Conservation (phyloP, 345 rosid genomes). For the Hypericum androsaemum region DNA sequence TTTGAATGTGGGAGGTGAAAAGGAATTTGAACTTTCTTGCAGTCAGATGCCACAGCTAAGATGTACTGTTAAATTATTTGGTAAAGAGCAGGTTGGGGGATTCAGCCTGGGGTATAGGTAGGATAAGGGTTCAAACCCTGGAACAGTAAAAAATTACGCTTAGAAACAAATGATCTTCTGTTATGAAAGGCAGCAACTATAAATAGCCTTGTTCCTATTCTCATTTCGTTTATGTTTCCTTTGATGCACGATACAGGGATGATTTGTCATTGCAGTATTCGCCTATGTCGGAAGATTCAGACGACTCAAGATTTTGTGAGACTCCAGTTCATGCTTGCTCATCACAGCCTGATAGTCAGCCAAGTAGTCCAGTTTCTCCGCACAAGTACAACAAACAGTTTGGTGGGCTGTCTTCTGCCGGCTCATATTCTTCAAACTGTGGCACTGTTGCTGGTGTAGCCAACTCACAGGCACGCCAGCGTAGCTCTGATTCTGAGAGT, state of each 20-base stretch:
- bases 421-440: constrained; percentile 29
- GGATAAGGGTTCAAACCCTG: too few species aligned
- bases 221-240: background rate
- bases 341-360: constrained; percentile 63
- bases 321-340: constrained; percentile 37
- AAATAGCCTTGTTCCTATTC: too few species aligned
- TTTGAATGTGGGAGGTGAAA: too few species aligned
- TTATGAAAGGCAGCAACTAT: too few species aligned
- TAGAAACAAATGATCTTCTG: too few species aligned
- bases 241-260: constrained; percentile 41
- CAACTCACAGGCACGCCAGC: constrained; percentile 49
- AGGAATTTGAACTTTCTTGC: too few species aligned
- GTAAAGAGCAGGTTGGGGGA: too few species aligned
- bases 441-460: constrained; percentile 16
- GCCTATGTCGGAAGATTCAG: constrained; percentile 91
- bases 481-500: constrained; percentile 85
- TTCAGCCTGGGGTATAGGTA: too few species aligned
- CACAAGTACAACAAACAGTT: constrained; percentile 55
- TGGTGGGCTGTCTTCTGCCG: constrained; percentile 28
- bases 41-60: too few species aligned
- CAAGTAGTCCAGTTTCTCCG: constrained; percentile 84
- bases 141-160: too few species aligned
- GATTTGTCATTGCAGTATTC: constrained; percentile 79
- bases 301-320: constrained; percentile 59
- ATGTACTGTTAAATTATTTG: too few species aligned